phyloP scores from a whole-genome alignment of 768 basidiomycete genomes.

The Panellus pusillus region DNA sequence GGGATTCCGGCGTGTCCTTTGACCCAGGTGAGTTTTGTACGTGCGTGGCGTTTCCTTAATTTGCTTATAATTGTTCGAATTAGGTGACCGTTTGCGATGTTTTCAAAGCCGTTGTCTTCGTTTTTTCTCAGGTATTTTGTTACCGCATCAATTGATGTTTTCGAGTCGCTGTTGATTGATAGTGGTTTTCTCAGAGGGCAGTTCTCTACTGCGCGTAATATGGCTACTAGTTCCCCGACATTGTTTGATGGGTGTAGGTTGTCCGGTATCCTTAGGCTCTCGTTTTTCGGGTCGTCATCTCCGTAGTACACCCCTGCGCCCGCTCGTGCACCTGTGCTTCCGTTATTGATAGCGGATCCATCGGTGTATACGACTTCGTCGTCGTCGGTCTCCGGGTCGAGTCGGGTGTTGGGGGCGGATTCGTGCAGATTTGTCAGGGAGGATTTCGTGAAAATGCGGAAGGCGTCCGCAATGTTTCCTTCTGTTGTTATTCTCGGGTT shows the following conservation, averaged over 20 bases:
- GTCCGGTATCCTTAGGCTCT: not conserved
- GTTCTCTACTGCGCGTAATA: not conserved
- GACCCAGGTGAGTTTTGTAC: constrained; percentile 25
- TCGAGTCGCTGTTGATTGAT: not conserved
- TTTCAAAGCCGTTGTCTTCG: not conserved
- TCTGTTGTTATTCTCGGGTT: too few species aligned
- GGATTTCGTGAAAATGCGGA: too few species aligned
- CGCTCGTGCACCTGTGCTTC: not conserved
- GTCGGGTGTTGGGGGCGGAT: not conserved
- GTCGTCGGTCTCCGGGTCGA: not conserved
- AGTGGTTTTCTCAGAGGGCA: not conserved
- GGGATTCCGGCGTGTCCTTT: constrained; percentile 23
- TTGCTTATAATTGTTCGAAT: not conserved
- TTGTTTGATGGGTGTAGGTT: constrained; percentile 6
- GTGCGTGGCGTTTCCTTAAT: constrained; percentile 14
- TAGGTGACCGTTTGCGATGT: not conserved
- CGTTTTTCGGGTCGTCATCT: not conserved
- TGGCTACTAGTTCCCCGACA: constrained; percentile 4
- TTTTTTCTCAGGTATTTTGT: not conserved
- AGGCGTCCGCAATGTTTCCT: too few species aligned
- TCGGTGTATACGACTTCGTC: constrained; percentile 12
- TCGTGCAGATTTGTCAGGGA: not conserved
- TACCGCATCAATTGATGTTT: not conserved
- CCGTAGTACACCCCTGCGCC: constrained; percentile 5
- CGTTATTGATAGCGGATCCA: constrained; percentile 14